These are phyloP conservation scores for Magnolia officinalis DNA, from an alignment of 164 flowering plant species.

Conservation along the genomic window DNA sequence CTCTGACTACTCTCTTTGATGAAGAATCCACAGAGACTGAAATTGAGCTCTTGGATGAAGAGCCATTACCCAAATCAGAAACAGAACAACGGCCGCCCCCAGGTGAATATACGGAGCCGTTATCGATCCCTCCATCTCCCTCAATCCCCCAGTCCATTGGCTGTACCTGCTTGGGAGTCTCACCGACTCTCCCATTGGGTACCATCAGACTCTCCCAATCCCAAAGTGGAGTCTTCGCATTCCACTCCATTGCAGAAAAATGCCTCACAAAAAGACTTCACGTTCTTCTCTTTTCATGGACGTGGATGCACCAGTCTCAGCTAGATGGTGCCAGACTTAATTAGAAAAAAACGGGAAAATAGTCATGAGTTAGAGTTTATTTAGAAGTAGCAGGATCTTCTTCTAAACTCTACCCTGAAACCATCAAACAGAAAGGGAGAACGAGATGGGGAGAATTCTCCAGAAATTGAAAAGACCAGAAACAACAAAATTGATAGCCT, in stretches of 20 bases:
- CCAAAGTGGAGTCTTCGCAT: constrained; percentile 41
- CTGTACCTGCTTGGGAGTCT: constrained; percentile 28
- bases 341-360: neutral
- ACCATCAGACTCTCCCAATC: constrained; percentile 51
- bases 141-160: constrained; percentile 46
- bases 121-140: constrained; percentile 48
- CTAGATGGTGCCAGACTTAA: neutral
- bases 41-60: constrained; percentile 58
- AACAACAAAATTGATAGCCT: neutral
- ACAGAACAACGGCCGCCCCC: constrained; percentile 44
- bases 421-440: neutral
- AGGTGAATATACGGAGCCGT: constrained; percentile 44
- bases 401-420: neutral
- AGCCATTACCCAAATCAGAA: constrained; percentile 48
- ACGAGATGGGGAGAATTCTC: neutral
- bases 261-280: constrained; percentile 14
- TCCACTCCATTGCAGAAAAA: constrained; percentile 51
- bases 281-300: neutral
- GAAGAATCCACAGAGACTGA: constrained; percentile 66
- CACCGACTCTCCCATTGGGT: constrained; percentile 32
- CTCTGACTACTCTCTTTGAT: constrained; percentile 37
- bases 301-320: neutral
- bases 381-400: neutral
- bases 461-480: neutral
- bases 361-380: neutral